Evolutionary conservation across 345 rosid genomes (phyloP).

Genomic region (Tarenaya hassleriana): DNA sequence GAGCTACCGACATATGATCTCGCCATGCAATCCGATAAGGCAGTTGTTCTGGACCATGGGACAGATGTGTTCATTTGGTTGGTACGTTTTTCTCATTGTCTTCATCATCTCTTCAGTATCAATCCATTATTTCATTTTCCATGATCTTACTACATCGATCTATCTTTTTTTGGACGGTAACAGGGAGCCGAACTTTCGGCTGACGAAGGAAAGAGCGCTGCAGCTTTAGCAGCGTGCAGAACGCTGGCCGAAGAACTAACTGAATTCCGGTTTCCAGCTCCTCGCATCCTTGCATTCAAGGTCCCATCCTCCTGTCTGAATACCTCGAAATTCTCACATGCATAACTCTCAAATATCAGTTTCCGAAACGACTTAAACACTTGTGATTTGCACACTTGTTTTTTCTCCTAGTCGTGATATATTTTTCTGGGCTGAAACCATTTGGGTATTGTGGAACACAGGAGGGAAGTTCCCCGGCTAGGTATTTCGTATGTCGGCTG

Average conservation of each 20-base stretch:
- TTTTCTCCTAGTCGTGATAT: background rate
- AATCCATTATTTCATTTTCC: background rate
- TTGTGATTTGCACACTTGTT: too few species aligned
- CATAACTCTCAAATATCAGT: slow-evolving; percentile 6
- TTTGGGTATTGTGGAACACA: slow-evolving; percentile 28
- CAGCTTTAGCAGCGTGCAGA: slow-evolving; percentile 92
- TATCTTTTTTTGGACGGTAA: slow-evolving; percentile 11
- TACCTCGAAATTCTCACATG: slow-evolving; percentile 2
- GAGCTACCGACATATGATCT: slow-evolving; percentile 90
- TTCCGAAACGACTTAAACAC: too few species aligned
- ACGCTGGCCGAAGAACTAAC: slow-evolving; percentile 94
- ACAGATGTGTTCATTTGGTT: slow-evolving; percentile 96
- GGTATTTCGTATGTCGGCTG: slow-evolving; percentile 84
- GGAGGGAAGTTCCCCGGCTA: slow-evolving; percentile 96
- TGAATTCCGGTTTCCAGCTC: slow-evolving; percentile 91
- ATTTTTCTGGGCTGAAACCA: slow-evolving; percentile 8
- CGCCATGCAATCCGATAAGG: slow-evolving; percentile 92
- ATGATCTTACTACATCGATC: background rate
- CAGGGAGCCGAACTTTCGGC: slow-evolving; percentile 94
- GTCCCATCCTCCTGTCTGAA: too few species aligned
- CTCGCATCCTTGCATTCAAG: slow-evolving; percentile 93
- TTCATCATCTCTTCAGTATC: background rate
- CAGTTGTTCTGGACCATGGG: slow-evolving; percentile 97
- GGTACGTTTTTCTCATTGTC: slow-evolving; percentile 45
- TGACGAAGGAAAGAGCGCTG: slow-evolving; percentile 80